Evolutionary conservation across 208 protist genomes (phyloP).

Genomic region (Plasmodiophora brassicae): DNA sequence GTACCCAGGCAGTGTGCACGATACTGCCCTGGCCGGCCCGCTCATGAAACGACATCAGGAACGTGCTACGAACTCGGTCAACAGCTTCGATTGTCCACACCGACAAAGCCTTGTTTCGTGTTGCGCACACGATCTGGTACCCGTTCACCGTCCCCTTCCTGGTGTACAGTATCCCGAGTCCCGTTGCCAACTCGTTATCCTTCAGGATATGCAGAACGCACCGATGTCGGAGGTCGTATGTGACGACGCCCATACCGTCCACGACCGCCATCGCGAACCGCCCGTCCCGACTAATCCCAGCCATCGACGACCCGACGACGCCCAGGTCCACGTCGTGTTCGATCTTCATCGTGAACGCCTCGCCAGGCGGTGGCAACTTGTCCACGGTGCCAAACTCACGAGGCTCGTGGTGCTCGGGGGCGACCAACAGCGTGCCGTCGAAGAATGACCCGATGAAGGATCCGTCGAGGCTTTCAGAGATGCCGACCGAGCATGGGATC

Average conservation of each 20-base stretch:
- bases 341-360: neutral
- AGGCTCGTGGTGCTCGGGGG: neutral
- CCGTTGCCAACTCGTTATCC: neutral
- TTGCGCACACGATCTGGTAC: slow-evolving; percentile 10
- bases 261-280: neutral
- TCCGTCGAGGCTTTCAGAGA: neutral
- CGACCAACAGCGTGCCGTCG: neutral
- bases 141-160: neutral
- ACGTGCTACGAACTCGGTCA: neutral
- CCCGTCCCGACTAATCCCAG: neutral
- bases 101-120: neutral
- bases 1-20: neutral
- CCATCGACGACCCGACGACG: neutral
- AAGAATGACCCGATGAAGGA: slow-evolving; percentile 2
- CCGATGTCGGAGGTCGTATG: neutral
- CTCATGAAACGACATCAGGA: slow-evolving; percentile 15
- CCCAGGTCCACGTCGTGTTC: neutral
- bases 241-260: neutral
- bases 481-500: neutral
- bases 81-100: slow-evolving; percentile 8
- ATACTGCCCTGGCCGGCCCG: neutral
- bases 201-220: neutral
- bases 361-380: neutral
- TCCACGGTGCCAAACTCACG: neutral
- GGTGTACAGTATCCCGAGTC: neutral